Evolutionary conservation across 768 basidiomycete species (phyloP).

Genomic region (Clitopilus hobsonii): DNA sequence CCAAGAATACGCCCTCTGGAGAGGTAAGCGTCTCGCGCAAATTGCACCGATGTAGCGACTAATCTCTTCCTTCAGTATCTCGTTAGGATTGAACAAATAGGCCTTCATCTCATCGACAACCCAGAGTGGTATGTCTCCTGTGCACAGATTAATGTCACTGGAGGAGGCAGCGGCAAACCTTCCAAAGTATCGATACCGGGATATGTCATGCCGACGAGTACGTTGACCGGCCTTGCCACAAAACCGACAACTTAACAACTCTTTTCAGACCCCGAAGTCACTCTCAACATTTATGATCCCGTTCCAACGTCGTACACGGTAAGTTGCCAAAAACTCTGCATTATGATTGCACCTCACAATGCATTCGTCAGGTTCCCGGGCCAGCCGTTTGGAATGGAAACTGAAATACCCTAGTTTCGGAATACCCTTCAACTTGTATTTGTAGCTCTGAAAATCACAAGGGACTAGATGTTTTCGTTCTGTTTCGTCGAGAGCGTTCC

Average conservation of each 20-base stretch:
- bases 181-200: conserved; percentile 53
- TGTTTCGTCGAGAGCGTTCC: too few relatives aligned
- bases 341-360: neutral
- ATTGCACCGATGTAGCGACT: neutral
- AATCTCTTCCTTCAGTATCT: conserved; percentile 19
- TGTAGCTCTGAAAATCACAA: too few relatives aligned
- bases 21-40: conserved; percentile 14
- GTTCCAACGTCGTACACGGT: conserved; percentile 26
- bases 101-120: conserved; percentile 33
- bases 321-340: neutral
- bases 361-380: neutral
- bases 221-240: neutral
- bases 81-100: conserved; percentile 37
- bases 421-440: neutral
- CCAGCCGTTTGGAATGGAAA: neutral
- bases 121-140: conserved; percentile 42
- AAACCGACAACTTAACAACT: neutral
- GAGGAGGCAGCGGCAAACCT: conserved; percentile 36
- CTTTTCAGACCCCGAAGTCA: conserved; percentile 31
- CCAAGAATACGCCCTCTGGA: conserved; percentile 29
- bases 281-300: conserved; percentile 37
- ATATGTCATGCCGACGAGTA: conserved; percentile 33
- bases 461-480: too few relatives aligned
- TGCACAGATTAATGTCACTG: conserved; percentile 34
- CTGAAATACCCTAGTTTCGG: neutral